Conservation (phyloP, 352 stramenopile species). For the Phytophthora kernoviae region DNA sequence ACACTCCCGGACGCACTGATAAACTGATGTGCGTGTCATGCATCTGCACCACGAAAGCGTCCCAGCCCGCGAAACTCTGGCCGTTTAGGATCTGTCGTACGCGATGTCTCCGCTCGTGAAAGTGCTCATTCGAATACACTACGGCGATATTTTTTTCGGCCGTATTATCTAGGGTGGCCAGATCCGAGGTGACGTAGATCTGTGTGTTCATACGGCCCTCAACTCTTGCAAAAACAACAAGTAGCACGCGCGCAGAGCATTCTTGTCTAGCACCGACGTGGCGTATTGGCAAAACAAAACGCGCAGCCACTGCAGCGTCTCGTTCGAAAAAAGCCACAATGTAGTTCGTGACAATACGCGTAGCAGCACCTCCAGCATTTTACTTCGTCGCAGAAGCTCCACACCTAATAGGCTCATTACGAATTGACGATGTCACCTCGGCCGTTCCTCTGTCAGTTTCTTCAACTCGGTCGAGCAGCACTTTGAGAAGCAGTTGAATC, state of each 20-base stretch:
- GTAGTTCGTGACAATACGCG: conserved; percentile 41
- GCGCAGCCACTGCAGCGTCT: conserved; percentile 43
- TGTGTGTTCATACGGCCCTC: conserved; percentile 45
- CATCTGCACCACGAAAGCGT: conserved; percentile 58
- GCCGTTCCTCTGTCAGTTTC: conserved; percentile 6
- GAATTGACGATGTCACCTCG: neutral
- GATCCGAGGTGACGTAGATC: conserved; percentile 42
- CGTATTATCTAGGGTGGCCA: conserved; percentile 39
- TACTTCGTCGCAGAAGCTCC: conserved; percentile 8
- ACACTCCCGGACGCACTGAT: conserved; percentile 9
- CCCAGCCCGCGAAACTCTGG: conserved; percentile 54
- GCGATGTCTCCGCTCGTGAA: conserved; percentile 37
- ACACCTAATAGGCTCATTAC: neutral
- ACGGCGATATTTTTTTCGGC: conserved; percentile 58
- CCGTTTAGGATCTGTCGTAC: conserved; percentile 53
- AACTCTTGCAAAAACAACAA: conserved; percentile 41
- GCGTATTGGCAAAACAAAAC: conserved; percentile 41
- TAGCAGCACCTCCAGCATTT: no score
- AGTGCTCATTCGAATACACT: conserved; percentile 61
- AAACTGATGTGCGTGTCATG: conserved; percentile 52
- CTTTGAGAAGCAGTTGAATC: conserved; percentile 56
- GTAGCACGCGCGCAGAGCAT: conserved; percentile 41
- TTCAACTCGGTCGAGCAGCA: conserved; percentile 39
- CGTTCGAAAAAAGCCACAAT: conserved; percentile 52
- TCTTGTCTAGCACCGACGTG: conserved; percentile 37